A percentile compares a stretch with the other conserved stretches of the same genome.
phyloP scores from a whole-genome alignment of 805 yeast species.

The Lachancea meyersii region DNA sequence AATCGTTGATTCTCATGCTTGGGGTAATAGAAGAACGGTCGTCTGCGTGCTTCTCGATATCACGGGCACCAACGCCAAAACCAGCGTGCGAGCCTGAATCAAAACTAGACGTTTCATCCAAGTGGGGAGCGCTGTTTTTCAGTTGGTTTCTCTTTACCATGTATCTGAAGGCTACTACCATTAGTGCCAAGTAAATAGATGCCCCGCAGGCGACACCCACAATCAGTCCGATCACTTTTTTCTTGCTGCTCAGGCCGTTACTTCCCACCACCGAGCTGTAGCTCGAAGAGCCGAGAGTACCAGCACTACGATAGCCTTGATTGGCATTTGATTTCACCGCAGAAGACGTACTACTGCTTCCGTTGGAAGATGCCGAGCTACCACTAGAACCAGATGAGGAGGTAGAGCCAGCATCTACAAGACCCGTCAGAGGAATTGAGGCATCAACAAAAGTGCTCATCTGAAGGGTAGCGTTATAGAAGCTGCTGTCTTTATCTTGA shows the following conservation, averaged over 20 bases:
- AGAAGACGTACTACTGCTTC: conserved; percentile 7
- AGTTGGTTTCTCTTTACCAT: conserved; percentile 37
- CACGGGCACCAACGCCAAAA: neutral
- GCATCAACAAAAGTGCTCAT: conserved; percentile 65
- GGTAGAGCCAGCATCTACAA: conserved; percentile 40
- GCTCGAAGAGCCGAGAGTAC: conserved; percentile 11
- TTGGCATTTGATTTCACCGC: conserved; percentile 12
- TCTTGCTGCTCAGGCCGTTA: conserved; percentile 24
- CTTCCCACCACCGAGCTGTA: conserved; percentile 23
- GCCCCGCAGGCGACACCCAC: conserved; percentile 82
- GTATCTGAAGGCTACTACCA: conserved; percentile 49
- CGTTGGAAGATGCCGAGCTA: conserved; percentile 38
- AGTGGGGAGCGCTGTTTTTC: conserved; percentile 14
- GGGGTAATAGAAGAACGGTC: conserved; percentile 23
- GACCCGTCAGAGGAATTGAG: conserved; percentile 26
- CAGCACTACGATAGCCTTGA: conserved; percentile 22
- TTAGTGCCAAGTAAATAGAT: conserved; percentile 51
- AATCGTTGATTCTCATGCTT: conserved; percentile 27
- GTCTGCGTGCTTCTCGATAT: conserved; percentile 8
- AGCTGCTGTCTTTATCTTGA: conserved; percentile 46
- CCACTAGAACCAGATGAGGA: conserved; percentile 74
- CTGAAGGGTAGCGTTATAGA: conserved; percentile 55
- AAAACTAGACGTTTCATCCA: conserved; percentile 18
- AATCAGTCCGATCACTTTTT: conserved; percentile 66
- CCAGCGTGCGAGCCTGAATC: conserved; percentile 13